A percentile compares a stretch with the other conserved stretches of the same genome.
Evolutionary conservation across 306 rosid genomes (phyloP).

Genomic region (Pueraria montana): DNA sequence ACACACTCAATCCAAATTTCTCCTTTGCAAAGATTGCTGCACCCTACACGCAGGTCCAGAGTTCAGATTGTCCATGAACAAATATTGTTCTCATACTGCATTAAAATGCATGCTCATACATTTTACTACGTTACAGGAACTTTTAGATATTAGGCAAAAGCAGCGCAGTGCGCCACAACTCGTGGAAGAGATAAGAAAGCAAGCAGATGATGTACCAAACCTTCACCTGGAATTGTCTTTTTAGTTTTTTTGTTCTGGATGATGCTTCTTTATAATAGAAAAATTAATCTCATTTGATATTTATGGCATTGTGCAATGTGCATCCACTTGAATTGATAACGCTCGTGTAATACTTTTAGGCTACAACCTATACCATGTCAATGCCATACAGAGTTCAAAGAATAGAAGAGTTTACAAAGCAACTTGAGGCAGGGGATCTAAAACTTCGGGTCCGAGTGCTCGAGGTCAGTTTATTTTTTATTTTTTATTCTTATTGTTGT

Average conservation of each 20-base stretch:
- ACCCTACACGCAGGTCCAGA: constrained; percentile 81
- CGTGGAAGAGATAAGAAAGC: constrained; percentile 80
- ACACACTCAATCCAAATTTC: constrained; percentile 72
- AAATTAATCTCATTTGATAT: not conserved
- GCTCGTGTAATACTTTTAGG: constrained; percentile 54
- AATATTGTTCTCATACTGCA: not conserved
- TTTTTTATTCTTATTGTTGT: too few relatives aligned
- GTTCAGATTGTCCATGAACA: constrained; percentile 35
- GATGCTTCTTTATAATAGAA: not conserved
- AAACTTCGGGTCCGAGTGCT: constrained; percentile 92
- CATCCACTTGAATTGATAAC: constrained; percentile 4
- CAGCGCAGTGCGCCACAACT: constrained; percentile 64
- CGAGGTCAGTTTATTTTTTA: constrained; percentile 59
- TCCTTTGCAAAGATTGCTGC: constrained; percentile 86
- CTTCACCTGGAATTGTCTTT: constrained; percentile 12
- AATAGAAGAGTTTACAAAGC: constrained; percentile 83
- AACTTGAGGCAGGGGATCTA: constrained; percentile 82
- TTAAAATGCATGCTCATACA: constrained; percentile 28
- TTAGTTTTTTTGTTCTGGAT: constrained; percentile 1
- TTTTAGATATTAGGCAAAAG: constrained; percentile 73
- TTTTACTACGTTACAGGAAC: constrained; percentile 65
- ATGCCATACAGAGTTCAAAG: constrained; percentile 92
- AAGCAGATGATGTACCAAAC: constrained; percentile 74
- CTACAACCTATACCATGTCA: constrained; percentile 77
- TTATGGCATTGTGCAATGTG: not conserved